Conservation (phyloP, 2,329 filamentous ascomycete species). For the Pleoardoris graminearum region DNA sequence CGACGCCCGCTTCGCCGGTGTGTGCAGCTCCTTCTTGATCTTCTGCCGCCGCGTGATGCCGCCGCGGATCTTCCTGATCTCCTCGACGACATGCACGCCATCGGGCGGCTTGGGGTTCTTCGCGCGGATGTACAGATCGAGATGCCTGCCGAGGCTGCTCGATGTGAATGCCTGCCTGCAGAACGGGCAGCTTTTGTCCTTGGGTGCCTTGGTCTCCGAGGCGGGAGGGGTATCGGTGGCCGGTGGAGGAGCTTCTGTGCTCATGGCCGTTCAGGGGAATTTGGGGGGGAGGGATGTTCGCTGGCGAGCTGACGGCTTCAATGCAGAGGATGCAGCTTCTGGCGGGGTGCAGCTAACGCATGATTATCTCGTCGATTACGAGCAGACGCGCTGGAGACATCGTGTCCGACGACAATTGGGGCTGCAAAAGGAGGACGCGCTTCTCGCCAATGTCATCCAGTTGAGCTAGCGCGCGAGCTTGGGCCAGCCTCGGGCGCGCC, state of each 20-base stretch:
- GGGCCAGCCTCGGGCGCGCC: constrained; percentile 15
- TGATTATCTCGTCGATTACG: constrained; percentile 24
- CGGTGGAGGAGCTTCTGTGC: constrained; percentile 5
- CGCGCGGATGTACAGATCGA: constrained; percentile 91
- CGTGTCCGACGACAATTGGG: constrained; percentile 11
- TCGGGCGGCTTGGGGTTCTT: constrained; percentile 89
- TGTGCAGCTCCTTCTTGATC: constrained; percentile 56
- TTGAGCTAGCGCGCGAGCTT: constrained; percentile 29
- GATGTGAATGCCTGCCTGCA: constrained; percentile 91
- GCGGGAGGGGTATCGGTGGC: constrained; percentile 27
- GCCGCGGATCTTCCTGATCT: constrained; percentile 80
- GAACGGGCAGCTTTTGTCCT: constrained; percentile 87
- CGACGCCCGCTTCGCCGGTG: constrained; percentile 28
- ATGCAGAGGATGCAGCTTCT: constrained; percentile 4
- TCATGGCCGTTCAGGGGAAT: constrained; percentile 13
- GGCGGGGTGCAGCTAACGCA: constrained; percentile 30
- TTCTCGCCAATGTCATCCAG: constrained; percentile 23
- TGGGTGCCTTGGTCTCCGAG: constrained; percentile 58
- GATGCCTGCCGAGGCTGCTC: constrained; percentile 87
- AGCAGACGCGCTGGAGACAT: constrained; percentile 18
- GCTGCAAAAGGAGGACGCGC: constrained; percentile 34
- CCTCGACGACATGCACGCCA: constrained; percentile 86
- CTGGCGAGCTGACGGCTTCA: too few species aligned
- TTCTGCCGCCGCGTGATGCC: constrained; percentile 80
- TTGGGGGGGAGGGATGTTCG: too few species aligned